Evolutionary conservation across 257 asterid genomes (phyloP), one percentile per base, ranked within the genome.

Genomic region (Nicotiana sylvestris): DNA sequence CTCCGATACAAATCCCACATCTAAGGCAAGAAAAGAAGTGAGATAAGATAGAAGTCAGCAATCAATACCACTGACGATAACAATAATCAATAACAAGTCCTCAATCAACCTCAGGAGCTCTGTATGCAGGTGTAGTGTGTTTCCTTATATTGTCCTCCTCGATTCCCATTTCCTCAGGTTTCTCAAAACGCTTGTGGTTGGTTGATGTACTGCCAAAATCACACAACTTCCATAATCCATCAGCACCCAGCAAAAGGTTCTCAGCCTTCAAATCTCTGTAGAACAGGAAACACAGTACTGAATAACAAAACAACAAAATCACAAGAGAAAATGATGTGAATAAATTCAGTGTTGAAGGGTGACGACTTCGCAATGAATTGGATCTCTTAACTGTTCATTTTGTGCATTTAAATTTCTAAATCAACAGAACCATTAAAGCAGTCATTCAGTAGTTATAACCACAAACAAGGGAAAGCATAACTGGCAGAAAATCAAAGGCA

Each of bases 61-160:
- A 69, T 88, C 86, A 88, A 58, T 78, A 88, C 61, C 78, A 84
- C 66, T 70, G 57, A 83, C 80, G 78, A 85, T 77, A 86, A 87
- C 68, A 87, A 60, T 79, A 83, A 85, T 86, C 68, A 81, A 62
- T 76, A 87, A 87, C 81, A 86, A 89, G 87, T 78, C 80, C 85
- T 81, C 83, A 68, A 83, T 88, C 88, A 91, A 96, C 99, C 99
- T 96, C 99, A 55, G 99, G 99, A 85, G 98, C 90, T 90, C 99
- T 91, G 89, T 96, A 96, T 86, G 98, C 99, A 84, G 99, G 99
- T 64, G 99, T 94, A 18, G 99, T 96, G 88, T 93, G 88, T 85
- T 96, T 96, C 91, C 99, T 88, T 81, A 96, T 96, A 81, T 88
- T 96, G 78, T 96, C 99, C 90, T 96, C 99, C 91, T 96, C 99